These are phyloP conservation scores for Paramyrothecium roridum DNA, from an alignment of 2,329 filamentous ascomycete genomes.

Conservation along the genomic window DNA sequence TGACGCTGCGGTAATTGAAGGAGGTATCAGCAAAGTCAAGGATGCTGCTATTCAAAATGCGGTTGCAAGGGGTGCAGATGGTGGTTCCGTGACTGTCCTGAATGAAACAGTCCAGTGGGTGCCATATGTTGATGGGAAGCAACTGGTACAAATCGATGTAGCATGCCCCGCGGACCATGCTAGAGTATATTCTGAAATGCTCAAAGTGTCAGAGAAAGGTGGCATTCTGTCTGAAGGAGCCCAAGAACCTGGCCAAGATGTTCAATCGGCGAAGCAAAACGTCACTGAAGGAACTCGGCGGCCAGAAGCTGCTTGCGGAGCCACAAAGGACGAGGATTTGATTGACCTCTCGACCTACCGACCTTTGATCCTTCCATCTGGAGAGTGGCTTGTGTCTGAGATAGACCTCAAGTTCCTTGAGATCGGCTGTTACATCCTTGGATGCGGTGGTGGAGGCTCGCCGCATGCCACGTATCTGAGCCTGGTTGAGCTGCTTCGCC, in stretches of 20 bases:
- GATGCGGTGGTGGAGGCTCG: constrained; percentile 51
- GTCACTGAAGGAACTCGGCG: too few species aligned
- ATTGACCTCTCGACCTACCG: constrained; percentile 28
- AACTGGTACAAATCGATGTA: constrained; percentile 42
- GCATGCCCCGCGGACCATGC: not conserved
- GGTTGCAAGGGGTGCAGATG: constrained; percentile 28
- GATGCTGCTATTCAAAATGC: constrained; percentile 7
- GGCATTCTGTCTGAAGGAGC: not conserved
- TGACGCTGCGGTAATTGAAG: constrained; percentile 2
- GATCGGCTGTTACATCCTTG: constrained; percentile 53
- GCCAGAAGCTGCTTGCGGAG: too few species aligned
- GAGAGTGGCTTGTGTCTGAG: constrained; percentile 48
- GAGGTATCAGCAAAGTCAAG: not conserved
- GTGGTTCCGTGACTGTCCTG: constrained; percentile 37
- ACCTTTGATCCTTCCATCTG: constrained; percentile 22
- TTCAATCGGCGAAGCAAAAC: too few species aligned
- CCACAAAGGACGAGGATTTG: not conserved
- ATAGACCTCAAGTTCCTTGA: constrained; percentile 50
- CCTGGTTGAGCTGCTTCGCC: constrained; percentile 41
- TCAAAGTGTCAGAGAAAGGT: not conserved
- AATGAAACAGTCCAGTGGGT: constrained; percentile 19
- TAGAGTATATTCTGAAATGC: not conserved
- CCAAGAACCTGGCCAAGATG: not conserved
- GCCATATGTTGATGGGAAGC: constrained; percentile 21
- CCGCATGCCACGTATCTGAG: constrained; percentile 45